A percentile compares a stretch with the other conserved stretches of the same genome.
Conservation (phyloP, 257 asterid species). For the Fraxinus pennsylvanica region DNA sequence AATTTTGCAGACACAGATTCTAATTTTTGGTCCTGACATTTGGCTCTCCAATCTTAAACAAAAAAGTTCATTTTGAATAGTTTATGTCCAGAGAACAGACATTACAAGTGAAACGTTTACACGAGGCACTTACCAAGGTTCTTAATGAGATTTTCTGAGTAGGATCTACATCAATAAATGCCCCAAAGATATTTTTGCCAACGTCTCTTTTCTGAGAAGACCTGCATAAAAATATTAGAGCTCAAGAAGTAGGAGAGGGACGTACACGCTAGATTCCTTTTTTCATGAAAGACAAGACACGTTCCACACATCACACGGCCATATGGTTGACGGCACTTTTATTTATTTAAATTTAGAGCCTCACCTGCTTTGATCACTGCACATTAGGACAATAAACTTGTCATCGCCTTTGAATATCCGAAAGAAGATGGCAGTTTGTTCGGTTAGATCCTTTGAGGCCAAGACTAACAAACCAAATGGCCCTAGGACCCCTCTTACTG, state of each 20-base stretch:
- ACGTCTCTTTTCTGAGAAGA: conserved; percentile 40
- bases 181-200: conserved; percentile 42
- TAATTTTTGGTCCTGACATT: not conserved
- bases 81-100: not conserved
- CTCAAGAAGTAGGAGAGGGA: not conserved
- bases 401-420: conserved; percentile 32
- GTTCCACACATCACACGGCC: not conserved
- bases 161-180: conserved; percentile 52
- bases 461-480: conserved; percentile 53
- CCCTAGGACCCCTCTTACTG: conserved; percentile 35
- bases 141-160: conserved; percentile 41
- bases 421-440: conserved; percentile 51
- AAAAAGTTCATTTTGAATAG: not conserved
- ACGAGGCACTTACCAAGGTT: conserved; percentile 38
- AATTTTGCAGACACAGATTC: not conserved
- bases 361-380: conserved; percentile 60
- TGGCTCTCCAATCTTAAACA: not conserved
- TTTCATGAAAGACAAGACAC: not conserved
- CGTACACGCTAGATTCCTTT: not conserved
- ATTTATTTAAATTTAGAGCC: not conserved
- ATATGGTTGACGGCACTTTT: no score
- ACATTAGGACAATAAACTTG: conserved; percentile 48
- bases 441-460: conserved; percentile 43
- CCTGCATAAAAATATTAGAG: conserved; percentile 29
- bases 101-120: not conserved